A percentile compares a stretch with the other conserved stretches of the same genome.
Conservation (phyloP, 2,329 filamentous ascomycete genomes). For the Gnomoniopsis sp. region DNA sequence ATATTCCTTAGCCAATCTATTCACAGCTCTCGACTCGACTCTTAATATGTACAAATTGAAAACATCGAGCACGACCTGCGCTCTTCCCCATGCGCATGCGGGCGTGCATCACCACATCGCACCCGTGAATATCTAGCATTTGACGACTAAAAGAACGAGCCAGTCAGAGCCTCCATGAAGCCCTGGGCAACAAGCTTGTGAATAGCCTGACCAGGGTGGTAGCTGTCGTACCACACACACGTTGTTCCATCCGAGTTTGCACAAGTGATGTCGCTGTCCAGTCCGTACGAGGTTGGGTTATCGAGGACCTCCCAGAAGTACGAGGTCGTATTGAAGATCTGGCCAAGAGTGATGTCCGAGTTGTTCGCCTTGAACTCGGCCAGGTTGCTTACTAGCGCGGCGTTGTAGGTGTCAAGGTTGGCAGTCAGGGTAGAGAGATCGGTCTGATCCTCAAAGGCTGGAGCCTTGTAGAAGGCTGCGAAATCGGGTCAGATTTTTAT, state of each 20-base stretch:
- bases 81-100: no score
- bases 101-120: no score
- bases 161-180: constrained; percentile 5
- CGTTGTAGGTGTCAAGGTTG: constrained; percentile 16
- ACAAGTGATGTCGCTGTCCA: constrained; percentile 14
- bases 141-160: constrained; percentile 1
- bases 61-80: background rate
- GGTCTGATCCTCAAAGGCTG: constrained; percentile 9
- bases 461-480: constrained; percentile 13
- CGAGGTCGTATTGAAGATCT: constrained; percentile 13
- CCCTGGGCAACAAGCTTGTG: constrained; percentile 15
- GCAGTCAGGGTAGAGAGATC: constrained; percentile 1
- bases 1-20: no score
- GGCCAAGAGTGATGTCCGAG: constrained; percentile 9
- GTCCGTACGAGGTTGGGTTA: constrained; percentile 10
- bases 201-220: constrained; percentile 16
- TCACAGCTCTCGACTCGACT: background rate
- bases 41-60: background rate
- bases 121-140: background rate
- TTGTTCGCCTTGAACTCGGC: constrained; percentile 12
- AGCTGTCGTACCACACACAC: constrained; percentile 16
- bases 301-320: constrained; percentile 16
- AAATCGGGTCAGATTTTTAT: background rate
- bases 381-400: constrained; percentile 13
- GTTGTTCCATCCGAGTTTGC: constrained; percentile 13